A percentile compares a stretch with the other conserved stretches of the same genome.
phyloP scores from a whole-genome alignment of 805 yeast species.

The Pichia membranifaciens region DNA sequence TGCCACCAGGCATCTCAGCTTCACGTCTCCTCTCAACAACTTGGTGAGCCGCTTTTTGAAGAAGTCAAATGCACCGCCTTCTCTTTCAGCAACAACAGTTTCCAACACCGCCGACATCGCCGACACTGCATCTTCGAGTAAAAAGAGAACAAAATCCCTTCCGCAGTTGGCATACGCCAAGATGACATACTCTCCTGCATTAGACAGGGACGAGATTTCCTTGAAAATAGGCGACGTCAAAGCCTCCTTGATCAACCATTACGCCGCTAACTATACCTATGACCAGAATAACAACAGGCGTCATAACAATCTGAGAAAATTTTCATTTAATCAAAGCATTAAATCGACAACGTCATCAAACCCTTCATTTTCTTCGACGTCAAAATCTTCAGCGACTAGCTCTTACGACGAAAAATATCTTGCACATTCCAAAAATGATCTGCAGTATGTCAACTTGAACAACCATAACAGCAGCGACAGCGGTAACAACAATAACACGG shows the following conservation, averaged over 20 bases:
- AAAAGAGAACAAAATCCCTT: slow-evolving; percentile 46
- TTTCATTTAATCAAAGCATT: slow-evolving; percentile 19
- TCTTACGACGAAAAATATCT: slow-evolving; percentile 9
- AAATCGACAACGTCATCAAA: slow-evolving; percentile 6
- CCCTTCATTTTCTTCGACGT: slow-evolving; percentile 6
- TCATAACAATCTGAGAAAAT: slow-evolving; percentile 15
- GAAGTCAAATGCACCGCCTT: background rate
- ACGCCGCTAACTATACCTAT: slow-evolving; percentile 25
- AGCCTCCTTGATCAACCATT: slow-evolving; percentile 28
- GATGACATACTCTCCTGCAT: slow-evolving; percentile 33
- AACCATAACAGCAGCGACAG: no score
- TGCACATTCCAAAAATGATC: background rate
- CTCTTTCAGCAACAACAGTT: no score
- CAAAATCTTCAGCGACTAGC: slow-evolving; percentile 17
- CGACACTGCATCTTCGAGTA: no score
- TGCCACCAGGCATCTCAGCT: slow-evolving; percentile 14
- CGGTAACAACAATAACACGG: background rate
- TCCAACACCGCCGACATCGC: no score
- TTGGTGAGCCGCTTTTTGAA: slow-evolving; percentile 8
- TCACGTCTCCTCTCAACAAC: slow-evolving; percentile 12
- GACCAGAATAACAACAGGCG: slow-evolving; percentile 6
- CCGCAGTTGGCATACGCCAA: slow-evolving; percentile 50
- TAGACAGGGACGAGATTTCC: slow-evolving; percentile 30
- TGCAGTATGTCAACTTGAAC: background rate
- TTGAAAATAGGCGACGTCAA: slow-evolving; percentile 38